Percentiles rank a stretch among this genome's conserved stretches.
Conservation (phyloP, 1,284 basidiomycete genomes). For the Ustanciosporium gigantosporum region DNA sequence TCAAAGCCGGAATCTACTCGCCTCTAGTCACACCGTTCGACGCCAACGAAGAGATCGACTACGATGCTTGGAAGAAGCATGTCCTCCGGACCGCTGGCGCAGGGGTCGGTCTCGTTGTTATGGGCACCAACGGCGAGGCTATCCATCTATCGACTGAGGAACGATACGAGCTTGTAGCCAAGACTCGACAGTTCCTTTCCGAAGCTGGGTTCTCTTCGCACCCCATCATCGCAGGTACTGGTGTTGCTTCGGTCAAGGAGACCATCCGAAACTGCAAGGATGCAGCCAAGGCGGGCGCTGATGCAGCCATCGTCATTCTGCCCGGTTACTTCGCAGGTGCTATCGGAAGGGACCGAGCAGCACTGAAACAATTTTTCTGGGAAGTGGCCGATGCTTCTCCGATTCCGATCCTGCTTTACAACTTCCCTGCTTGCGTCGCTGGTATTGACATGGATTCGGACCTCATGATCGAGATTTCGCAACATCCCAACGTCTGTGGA, state of each 20-base stretch:
- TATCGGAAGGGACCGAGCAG: constrained; percentile 67
- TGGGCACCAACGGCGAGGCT: constrained; percentile 79
- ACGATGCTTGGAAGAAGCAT: constrained; percentile 74
- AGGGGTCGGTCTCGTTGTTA: constrained; percentile 75
- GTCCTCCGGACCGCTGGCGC: constrained; percentile 72
- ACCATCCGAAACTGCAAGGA: constrained; percentile 74
- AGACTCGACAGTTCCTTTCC: constrained; percentile 75
- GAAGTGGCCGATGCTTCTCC: constrained; percentile 77
- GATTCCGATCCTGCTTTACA: constrained; percentile 86
- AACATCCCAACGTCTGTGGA: constrained; percentile 82
- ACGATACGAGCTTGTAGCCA: constrained; percentile 71
- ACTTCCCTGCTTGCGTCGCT: constrained; percentile 72
- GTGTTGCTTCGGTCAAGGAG: constrained; percentile 77
- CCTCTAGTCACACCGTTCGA: constrained; percentile 85
- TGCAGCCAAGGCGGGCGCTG: constrained; percentile 79
- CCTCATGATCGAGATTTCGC: constrained; percentile 76
- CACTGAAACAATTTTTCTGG: constrained; percentile 77
- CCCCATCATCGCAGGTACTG: constrained; percentile 81
- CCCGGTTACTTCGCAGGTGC: constrained; percentile 84
- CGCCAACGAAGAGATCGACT: constrained; percentile 77
- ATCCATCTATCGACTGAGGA: constrained; percentile 78
- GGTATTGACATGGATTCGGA: constrained; percentile 86
- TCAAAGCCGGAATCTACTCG: constrained; percentile 74
- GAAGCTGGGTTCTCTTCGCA: constrained; percentile 67
- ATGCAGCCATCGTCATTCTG: constrained; percentile 78